Percentiles rank a stretch among this genome's conserved stretches.
These are phyloP conservation scores for Ilex paraguariensis DNA, from an alignment of 305 asterid genomes.

Conservation along the genomic window DNA sequence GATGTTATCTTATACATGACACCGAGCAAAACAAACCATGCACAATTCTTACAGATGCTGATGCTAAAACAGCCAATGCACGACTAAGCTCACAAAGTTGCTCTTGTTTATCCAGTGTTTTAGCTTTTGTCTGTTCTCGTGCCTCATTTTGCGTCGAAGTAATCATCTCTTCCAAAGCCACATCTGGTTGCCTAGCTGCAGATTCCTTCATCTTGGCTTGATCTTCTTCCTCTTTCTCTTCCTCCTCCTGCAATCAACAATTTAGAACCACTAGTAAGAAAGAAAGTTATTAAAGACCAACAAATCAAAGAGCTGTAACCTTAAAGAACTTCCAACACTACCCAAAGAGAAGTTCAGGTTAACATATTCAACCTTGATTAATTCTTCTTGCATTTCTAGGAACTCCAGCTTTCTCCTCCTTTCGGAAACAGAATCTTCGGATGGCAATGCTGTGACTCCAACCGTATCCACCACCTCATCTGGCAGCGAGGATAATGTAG, in stretches of 20 bases:
- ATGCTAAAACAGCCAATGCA: constrained; percentile 91
- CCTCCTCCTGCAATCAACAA: constrained; percentile 69
- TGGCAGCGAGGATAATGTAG: constrained; percentile 97
- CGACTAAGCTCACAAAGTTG: constrained; percentile 91
- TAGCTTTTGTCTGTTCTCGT: constrained; percentile 49
- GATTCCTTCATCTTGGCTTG: constrained; percentile 76
- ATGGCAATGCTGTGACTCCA: constrained; percentile 79
- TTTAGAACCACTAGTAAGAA: constrained; percentile 3
- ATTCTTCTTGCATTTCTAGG: constrained; percentile 97
- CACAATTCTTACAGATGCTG: constrained; percentile 71
- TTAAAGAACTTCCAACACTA: no score
- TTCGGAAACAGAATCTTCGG: constrained; percentile 90
- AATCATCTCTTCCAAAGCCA: constrained; percentile 92
- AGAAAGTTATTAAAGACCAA: constrained; percentile 13
- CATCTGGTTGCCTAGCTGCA: constrained; percentile 58
- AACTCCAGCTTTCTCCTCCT: constrained; percentile 93
- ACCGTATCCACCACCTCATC: constrained; percentile 98
- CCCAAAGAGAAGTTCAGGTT: no score
- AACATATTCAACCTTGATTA: constrained; percentile 60
- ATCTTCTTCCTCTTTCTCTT: constrained; percentile 81
- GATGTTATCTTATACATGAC: constrained; percentile 15
- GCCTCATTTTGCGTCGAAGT: constrained; percentile 64
- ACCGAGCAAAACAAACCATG: constrained; percentile 15
- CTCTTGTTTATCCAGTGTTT: constrained; percentile 73
- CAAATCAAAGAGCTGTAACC: not conserved